Conservation (phyloP, 768 basidiomycete species). For the Tricholoma terreum region DNA sequence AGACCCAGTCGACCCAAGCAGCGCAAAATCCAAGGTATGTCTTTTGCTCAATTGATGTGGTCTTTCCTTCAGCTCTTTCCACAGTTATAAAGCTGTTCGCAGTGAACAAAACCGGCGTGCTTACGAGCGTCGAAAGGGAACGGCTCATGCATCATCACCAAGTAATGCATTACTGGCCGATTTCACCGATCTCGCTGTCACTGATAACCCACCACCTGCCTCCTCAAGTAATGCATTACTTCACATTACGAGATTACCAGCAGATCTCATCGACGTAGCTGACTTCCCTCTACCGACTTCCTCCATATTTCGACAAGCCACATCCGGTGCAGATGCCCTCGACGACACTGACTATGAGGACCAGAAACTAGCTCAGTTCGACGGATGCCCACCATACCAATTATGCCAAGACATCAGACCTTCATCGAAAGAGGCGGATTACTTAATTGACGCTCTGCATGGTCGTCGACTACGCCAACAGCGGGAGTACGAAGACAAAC, state of each 20-base stretch:
- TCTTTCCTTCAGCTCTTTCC: not conserved
- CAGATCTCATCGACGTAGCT: not conserved
- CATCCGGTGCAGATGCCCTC: conserved; percentile 1
- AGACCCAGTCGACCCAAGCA: not conserved
- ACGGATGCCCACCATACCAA: not conserved
- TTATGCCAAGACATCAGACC: too few relatives aligned
- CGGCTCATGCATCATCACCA: not conserved
- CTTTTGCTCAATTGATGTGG: not conserved
- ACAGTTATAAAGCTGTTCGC: not conserved
- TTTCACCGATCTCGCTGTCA: too few relatives aligned
- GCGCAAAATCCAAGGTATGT: not conserved
- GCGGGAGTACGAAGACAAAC: too few relatives aligned
- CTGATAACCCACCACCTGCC: too few relatives aligned
- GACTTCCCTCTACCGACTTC: not conserved
- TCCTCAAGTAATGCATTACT: too few relatives aligned
- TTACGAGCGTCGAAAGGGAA: not conserved
- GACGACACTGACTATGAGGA: not conserved
- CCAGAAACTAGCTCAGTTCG: not conserved
- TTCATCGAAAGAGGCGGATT: too few relatives aligned
- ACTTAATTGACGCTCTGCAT: too few relatives aligned
- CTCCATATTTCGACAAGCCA: not conserved
- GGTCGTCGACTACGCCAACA: too few relatives aligned
- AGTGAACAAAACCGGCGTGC: not conserved
- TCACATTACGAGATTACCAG: not conserved
- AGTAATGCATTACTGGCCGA: too few relatives aligned